Conservation (phyloP, 2,329 filamentous ascomycete species). For the Fusarium foetens region DNA sequence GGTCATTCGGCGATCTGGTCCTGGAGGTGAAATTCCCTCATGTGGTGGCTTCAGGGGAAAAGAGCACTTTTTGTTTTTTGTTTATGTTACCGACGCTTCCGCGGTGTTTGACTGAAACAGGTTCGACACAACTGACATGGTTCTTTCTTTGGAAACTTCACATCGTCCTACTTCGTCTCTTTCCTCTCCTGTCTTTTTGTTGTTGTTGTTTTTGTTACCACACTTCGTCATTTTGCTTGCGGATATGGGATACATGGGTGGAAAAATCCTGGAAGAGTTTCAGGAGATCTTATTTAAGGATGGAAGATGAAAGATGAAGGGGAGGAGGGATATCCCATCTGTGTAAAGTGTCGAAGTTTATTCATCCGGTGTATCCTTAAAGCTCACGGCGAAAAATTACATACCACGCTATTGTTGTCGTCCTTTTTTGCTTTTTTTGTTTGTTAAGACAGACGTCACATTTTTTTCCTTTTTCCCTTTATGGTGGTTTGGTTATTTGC, state of each 20-base stretch:
- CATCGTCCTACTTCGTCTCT: slow-evolving; percentile 26
- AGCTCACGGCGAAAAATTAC: slow-evolving; percentile 45
- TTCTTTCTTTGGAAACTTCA: slow-evolving; percentile 23
- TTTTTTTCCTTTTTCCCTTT: neutral
- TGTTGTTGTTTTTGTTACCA: slow-evolving; percentile 10
- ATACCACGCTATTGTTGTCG: slow-evolving; percentile 39
- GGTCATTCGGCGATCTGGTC: slow-evolving; percentile 53
- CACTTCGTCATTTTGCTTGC: slow-evolving; percentile 29
- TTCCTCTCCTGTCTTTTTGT: slow-evolving; percentile 32
- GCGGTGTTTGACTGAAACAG: slow-evolving; percentile 27
- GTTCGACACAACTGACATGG: slow-evolving; percentile 27
- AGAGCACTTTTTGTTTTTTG: slow-evolving; percentile 43
- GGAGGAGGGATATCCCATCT: slow-evolving; percentile 16
- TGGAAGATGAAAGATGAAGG: slow-evolving; percentile 27
- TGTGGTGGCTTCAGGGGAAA: slow-evolving; percentile 49
- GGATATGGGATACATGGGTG: slow-evolving; percentile 21
- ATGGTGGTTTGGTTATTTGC: slow-evolving; percentile 7
- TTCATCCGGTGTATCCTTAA: slow-evolving; percentile 43
- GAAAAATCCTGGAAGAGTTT: slow-evolving; percentile 21
- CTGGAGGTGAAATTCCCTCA: slow-evolving; percentile 44
- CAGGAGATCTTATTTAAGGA: slow-evolving; percentile 27
- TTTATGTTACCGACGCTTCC: slow-evolving; percentile 36
- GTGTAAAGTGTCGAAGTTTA: slow-evolving; percentile 39
- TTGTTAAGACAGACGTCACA: slow-evolving; percentile 25
- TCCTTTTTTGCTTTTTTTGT: slow-evolving; percentile 27